Evolutionary conservation across 1,284 basidiomycete species (phyloP), one percentile per base, ranked within the genome.

Genomic region (Trametes polyzona): DNA sequence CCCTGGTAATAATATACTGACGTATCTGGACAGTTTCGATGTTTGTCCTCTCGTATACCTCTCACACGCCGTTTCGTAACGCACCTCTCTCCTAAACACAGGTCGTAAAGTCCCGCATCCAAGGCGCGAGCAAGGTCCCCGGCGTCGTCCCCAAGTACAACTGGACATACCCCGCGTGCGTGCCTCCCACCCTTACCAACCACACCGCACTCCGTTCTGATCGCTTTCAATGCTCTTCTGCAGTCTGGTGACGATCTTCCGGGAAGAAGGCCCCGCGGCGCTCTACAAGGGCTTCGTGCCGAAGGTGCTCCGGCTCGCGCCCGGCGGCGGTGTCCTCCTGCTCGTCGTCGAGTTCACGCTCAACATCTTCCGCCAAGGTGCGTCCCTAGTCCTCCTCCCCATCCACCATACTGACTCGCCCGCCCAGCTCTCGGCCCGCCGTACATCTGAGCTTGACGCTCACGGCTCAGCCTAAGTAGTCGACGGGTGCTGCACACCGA

Each of bases 71-170:
- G 14, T 16, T 7, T 30, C 35, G 37, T 19, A 52, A 37, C 37
- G 37, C 27, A 27, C 29, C 16, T 42, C 21, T 19, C 41, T 30
- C 27, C 21, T 29, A n/a, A n/a, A n/a, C n/a, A 40, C 43, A 96
- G 82, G 94, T 99, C 57, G 94, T 98, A 64, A 99, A 99, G 77
- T 96, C 94, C 21, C 88, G 97, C 53, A 95, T 99, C 52, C 95
- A 96, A 74, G 90, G 93, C 54, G 78, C 84, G 32, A 81, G 80
- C 47, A 83, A 80, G 65, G 71, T 84, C 66, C 83, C 90, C 30
- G 85, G 92, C 33, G 83, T 86, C 17, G 74, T 74, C 6, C 90
- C 90, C 27, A 96, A 95, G 71, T 96, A 95, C 76, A 93, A 94
- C 75, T 96, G 96, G 88, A 93, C 95, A 48, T 95, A 95, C 73